Base-by-base conservation (phyloP, 2,329 filamentous ascomycete species). In the Fusarium sterilihyphosum region DNA sequence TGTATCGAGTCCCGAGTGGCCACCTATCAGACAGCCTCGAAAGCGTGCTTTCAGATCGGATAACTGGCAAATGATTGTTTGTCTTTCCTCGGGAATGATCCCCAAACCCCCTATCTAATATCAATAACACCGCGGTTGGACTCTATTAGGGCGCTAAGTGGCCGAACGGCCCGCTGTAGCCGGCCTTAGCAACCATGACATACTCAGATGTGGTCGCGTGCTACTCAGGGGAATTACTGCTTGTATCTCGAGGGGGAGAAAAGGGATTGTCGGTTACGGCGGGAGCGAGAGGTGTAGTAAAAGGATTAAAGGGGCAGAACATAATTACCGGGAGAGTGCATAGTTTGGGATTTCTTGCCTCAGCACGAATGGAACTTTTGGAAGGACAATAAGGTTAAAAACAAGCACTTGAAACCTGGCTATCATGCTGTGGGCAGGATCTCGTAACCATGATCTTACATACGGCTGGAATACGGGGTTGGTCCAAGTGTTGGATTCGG, bases 301-400 rank as follows among this genome's bases (percentile, higher is more conserved):
- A 35, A 18, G 6, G 22, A 35, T 18, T 6, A 24, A 52, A 35
- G 49, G 31, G 22, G 22, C 3, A 35, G 31, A 18, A 18, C 22
- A 35, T 2, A 0, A 6, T 14, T 4, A 2, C 2, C 12, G 2
- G 5, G 9, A n/a, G 47, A n/a, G 29, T n/a, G 20, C 22, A n/a
- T 17, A 18, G 29, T 8, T 10, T 5, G 16, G 29, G 0, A 22
- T 5, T 18, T 33, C 16, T 18, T 13, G 29, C 8, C 11, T 4
- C 3, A 50, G 47, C 3, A 33, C 2, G 29, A 18, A 10, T 4
- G 22, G 49, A 52, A 35, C 49, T 52, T 52, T 52, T 52, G 49
- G 4, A 20, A 35, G 22, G 5, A 7, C 8, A 13, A 35, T 35
- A 35, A 52, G 49, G 49, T 52, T 52, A 35, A 52, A 52, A 52